phyloP scores from a whole-genome alignment of 345 rosid species.

The Aquilaria malaccensis region DNA sequence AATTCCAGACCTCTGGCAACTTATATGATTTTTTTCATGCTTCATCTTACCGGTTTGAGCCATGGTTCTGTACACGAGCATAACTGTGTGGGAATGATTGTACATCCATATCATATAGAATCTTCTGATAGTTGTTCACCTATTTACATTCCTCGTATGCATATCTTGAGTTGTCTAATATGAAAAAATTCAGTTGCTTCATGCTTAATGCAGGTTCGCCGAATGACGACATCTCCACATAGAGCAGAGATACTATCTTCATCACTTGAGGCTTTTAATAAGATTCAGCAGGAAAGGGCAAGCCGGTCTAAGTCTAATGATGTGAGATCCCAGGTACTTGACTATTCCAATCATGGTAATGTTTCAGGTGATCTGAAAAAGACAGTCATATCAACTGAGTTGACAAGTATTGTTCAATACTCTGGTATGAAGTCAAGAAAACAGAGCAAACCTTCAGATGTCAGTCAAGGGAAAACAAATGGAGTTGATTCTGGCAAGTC shows the following conservation, averaged over 20 bases:
- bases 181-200: conserved; percentile 18
- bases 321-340: conserved; percentile 22
- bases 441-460: conserved; percentile 23
- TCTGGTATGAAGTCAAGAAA: conserved; percentile 20
- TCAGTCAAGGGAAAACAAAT: conserved; percentile 17
- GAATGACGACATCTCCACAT: conserved; percentile 73
- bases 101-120: too few species aligned
- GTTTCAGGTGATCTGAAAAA: conserved; percentile 17
- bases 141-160: background rate
- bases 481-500: conserved; percentile 31
- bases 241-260: conserved; percentile 70
- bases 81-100: too few species aligned
- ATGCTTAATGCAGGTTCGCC: conserved; percentile 50
- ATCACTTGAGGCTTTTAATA: conserved; percentile 65
- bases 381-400: conserved; percentile 22
- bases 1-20: too few species aligned
- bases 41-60: background rate
- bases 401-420: conserved; percentile 18
- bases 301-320: conserved; percentile 17
- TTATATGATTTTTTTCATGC: too few species aligned
- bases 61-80: background rate
- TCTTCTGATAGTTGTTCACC: background rate
- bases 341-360: conserved; percentile 20
- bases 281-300: conserved; percentile 64
- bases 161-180: conserved; percentile 12